Percentiles rank a stretch among this genome's conserved stretches.
These are phyloP conservation scores for Phalaenopsis equestris DNA, from an alignment of 106 monocot species.

Conservation along the genomic window DNA sequence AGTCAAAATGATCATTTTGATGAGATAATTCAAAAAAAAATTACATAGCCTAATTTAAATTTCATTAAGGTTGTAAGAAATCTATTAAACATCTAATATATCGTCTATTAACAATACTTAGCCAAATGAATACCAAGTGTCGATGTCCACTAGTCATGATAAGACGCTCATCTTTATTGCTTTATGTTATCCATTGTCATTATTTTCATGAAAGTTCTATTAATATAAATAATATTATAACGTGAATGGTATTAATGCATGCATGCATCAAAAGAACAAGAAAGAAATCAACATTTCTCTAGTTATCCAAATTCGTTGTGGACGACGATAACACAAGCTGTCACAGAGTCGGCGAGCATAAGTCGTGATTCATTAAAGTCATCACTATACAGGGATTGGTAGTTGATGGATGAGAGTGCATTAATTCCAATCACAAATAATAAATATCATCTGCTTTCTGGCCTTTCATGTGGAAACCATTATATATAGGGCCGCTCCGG, in stretches of 20 bases:
- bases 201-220: too few species aligned
- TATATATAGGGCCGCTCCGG: neutral
- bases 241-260: neutral
- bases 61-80: too few species aligned
- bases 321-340: neutral
- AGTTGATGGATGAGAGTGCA: slow-evolving; percentile 7
- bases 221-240: too few species aligned
- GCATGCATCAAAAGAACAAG: neutral
- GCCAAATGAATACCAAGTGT: too few species aligned
- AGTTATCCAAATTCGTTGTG: neutral
- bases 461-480: neutral
- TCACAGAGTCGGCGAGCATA: neutral
- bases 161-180: too few species aligned
- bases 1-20: too few species aligned
- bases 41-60: too few species aligned
- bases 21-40: too few species aligned
- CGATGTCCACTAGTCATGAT: too few species aligned
- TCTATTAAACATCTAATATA: too few species aligned
- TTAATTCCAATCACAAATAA: neutral
- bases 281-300: neutral
- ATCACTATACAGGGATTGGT: neutral
- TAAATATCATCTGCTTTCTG: neutral
- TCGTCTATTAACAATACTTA: too few species aligned
- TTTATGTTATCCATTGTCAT: too few species aligned
- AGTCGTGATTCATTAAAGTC: neutral